A percentile compares a stretch with the other conserved stretches of the same genome.
Evolutionary conservation across 352 stramenopile genomes (phyloP).

Genomic region (Phytophthora sansomeana): DNA sequence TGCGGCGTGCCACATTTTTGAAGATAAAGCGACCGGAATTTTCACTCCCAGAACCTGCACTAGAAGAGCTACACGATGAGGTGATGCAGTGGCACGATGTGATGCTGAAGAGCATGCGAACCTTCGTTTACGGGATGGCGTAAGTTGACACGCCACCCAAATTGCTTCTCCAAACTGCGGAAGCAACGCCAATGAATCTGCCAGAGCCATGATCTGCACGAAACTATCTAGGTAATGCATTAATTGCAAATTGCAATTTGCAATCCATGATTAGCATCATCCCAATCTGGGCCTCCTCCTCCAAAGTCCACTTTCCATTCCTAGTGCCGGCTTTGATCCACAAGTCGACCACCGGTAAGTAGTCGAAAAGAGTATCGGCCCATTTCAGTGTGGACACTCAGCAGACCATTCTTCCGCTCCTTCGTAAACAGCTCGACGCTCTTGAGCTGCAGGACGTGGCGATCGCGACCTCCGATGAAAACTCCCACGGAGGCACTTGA

Average conservation of each 20-base stretch:
- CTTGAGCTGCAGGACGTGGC: slow-evolving; percentile 39
- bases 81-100: slow-evolving; percentile 26
- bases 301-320: too few relatives aligned
- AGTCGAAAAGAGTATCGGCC: too few relatives aligned
- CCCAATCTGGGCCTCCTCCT: too few relatives aligned
- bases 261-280: too few relatives aligned
- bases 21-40: slow-evolving; percentile 28
- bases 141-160: too few relatives aligned
- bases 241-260: too few relatives aligned
- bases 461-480: slow-evolving; percentile 61
- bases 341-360: too few relatives aligned
- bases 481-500: slow-evolving; percentile 47
- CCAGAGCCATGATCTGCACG: too few relatives aligned
- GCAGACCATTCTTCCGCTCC: slow-evolving; percentile 42
- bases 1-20: slow-evolving; percentile 30
- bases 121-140: slow-evolving; percentile 11
- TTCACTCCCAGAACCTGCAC: slow-evolving; percentile 1
- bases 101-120: slow-evolving; percentile 27
- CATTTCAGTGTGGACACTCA: slow-evolving; percentile 55
- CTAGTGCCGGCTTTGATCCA: too few relatives aligned
- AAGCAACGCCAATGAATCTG: too few relatives aligned
- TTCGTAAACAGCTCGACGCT: slow-evolving; percentile 51
- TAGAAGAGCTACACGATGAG: slow-evolving; percentile 21
- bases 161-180: too few relatives aligned
- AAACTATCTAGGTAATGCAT: too few relatives aligned